Base-by-base conservation (phyloP, 768 basidiomycete genomes). In the Chalciporus piperatus region DNA sequence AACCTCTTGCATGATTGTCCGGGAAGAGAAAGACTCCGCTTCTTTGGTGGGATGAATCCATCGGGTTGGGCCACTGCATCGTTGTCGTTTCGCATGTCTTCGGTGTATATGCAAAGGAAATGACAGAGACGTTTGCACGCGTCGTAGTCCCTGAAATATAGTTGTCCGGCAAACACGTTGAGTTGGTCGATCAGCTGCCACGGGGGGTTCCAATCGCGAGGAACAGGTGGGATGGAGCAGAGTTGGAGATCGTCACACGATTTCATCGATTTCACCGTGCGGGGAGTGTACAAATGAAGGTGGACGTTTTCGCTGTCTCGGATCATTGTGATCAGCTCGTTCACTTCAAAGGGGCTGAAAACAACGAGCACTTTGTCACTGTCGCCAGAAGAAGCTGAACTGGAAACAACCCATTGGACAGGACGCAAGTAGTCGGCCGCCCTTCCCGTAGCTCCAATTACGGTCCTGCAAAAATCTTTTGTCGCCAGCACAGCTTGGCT, bases 261-360 rank as follows among this genome's bases (percentile, higher is more conserved):
- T 25, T 12, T 50, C 49, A 50, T 50, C 4, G 25, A 25, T 37
- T 27, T 11, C 3, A 33, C 19, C 14, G 42, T 25, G 25, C 38
- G 50, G 12, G 50, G 43, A 7, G 38, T 17, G n/a, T 51, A 44
- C 3, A 51, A 1, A 23, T 51, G 50, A 4, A 51, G 43, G 43
- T 51, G 50, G 20, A 51, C 27, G n/a, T 45, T 6, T 13, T 40
- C n/a, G 43, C 43, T 45, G n/a, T 2, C 20, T 17, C 50, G 27
- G 37, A 51, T 51, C 3, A 30, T 33, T 12, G 42, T 20, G 2
- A 45, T 20, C 13, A 51, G 11, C 12, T 2, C 6, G 22, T 45
- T 22, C 20, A 20, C 43, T 19, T 51, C 50, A 6, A 40, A 52
- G 3, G 51, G 51, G 33, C 51, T 52, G 23, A 52, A 19, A 19